These are phyloP conservation scores for Cercospora zeae-maydis DNA, from an alignment of 2,329 filamentous ascomycete species.

Conservation along the genomic window DNA sequence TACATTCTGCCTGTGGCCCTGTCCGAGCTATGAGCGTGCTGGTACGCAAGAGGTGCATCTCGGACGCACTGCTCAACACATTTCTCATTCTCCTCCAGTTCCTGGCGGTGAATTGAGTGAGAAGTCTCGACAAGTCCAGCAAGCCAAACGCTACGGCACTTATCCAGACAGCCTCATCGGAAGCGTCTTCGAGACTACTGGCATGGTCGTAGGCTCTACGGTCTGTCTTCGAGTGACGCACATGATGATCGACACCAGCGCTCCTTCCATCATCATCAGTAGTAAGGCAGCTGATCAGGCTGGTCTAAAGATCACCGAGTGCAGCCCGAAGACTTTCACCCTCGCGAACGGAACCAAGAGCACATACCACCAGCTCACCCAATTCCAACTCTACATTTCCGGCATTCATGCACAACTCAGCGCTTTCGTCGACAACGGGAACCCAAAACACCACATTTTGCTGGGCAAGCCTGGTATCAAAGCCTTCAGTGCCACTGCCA, in stretches of 20 bases:
- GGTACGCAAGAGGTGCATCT: too few relatives aligned
- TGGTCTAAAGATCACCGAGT: background rate
- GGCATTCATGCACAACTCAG: conserved; percentile 7
- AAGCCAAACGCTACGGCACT: background rate
- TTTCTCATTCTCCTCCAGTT: background rate
- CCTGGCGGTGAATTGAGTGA: background rate
- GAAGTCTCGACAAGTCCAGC: background rate
- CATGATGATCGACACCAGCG: conserved; percentile 15
- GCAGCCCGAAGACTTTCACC: background rate
- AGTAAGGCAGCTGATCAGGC: background rate
- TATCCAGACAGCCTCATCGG: conserved; percentile 1
- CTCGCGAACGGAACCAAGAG: background rate
- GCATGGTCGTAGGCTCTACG: conserved; percentile 2
- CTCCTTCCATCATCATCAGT: conserved; percentile 9
- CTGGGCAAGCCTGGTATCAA: background rate
- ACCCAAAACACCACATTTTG: background rate
- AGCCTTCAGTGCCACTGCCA: background rate
- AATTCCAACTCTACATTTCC: conserved; percentile 11
- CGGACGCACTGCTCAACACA: too few relatives aligned
- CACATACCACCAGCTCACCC: background rate
- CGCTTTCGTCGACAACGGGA: conserved; percentile 7
- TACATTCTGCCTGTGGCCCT: too few relatives aligned
- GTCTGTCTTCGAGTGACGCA: conserved; percentile 1
- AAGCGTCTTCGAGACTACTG: conserved; percentile 7
- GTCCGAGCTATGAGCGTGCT: too few relatives aligned